phyloP scores from a whole-genome alignment of 2,329 filamentous ascomycete genomes.

The Fusarium sp. region DNA sequence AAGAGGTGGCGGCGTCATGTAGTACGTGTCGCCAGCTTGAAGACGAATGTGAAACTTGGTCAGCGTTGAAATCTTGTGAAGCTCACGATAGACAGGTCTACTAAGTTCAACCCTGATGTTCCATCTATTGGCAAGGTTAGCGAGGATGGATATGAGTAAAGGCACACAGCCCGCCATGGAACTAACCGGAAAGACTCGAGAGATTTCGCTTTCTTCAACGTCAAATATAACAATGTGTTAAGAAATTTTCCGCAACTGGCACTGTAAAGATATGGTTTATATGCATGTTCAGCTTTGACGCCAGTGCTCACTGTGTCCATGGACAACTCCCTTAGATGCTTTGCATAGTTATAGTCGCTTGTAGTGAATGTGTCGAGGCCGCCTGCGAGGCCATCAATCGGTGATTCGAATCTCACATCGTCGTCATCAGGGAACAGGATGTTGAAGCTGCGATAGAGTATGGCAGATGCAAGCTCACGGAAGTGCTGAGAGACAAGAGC shows the following conservation, averaged over 20 bases:
- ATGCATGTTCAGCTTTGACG: conserved; percentile 63
- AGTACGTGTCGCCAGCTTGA: conserved; percentile 67
- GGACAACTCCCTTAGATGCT: conserved; percentile 65
- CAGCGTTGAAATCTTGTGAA: conserved; percentile 65
- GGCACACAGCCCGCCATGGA: background rate
- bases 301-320: conserved; percentile 67
- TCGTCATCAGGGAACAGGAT: conserved; percentile 72
- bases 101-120: conserved; percentile 73
- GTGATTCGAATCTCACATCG: conserved; percentile 61
- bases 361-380: conserved; percentile 71
- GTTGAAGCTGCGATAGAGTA: conserved; percentile 69
- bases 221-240: conserved; percentile 68
- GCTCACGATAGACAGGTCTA: conserved; percentile 65
- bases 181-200: conserved; percentile 68
- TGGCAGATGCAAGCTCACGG: conserved; percentile 66
- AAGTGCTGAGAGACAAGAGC: conserved; percentile 69
- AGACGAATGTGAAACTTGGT: conserved; percentile 67
- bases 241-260: conserved; percentile 71
- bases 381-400: conserved; percentile 67
- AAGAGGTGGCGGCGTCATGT: conserved; percentile 61
- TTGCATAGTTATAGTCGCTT: conserved; percentile 72
- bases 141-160: conserved; percentile 4
- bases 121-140: conserved; percentile 58
- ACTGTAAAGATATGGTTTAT: conserved; percentile 65
- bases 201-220: conserved; percentile 64